These are phyloP conservation scores for Ilex paraguariensis DNA, from an alignment of 305 asterid species.

Conservation along the genomic window DNA sequence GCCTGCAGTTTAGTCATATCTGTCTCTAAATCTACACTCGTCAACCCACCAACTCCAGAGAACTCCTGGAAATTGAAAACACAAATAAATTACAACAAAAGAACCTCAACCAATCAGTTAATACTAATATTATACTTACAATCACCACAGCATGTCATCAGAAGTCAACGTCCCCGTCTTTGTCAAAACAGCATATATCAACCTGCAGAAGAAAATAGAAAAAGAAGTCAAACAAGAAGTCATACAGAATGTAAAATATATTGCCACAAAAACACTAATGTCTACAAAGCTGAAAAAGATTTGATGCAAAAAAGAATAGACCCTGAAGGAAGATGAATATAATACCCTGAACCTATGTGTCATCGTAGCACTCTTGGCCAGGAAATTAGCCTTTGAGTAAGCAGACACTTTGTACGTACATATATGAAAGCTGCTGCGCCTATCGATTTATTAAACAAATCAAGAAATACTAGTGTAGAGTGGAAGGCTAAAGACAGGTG, in stretches of 20 bases:
- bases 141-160: slow-evolving; percentile 85
- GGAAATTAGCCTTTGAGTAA: too few relatives aligned
- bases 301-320: neutral
- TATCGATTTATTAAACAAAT: too few relatives aligned
- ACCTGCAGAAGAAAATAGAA: slow-evolving; percentile 46
- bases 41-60: slow-evolving; percentile 92
- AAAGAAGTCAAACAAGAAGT: slow-evolving; percentile 22
- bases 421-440: too few relatives aligned
- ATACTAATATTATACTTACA: slow-evolving; percentile 12
- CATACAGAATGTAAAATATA: neutral
- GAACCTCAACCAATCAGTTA: slow-evolving; percentile 20
- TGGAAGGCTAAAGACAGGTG: neutral
- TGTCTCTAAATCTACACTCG: slow-evolving; percentile 60
- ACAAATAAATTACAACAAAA: slow-evolving; percentile 11
- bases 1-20: slow-evolving; percentile 67
- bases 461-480: neutral
- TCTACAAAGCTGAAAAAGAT: neutral
- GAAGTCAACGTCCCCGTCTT: slow-evolving; percentile 96
- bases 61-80: slow-evolving; percentile 62
- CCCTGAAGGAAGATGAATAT: too few relatives aligned
- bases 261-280: neutral
- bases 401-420: too few relatives aligned
- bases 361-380: neutral
- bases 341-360: too few relatives aligned
- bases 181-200: slow-evolving; percentile 98